Conservation (phyloP, 2,329 filamentous ascomycete species). For the Botrytis fragariae region DNA sequence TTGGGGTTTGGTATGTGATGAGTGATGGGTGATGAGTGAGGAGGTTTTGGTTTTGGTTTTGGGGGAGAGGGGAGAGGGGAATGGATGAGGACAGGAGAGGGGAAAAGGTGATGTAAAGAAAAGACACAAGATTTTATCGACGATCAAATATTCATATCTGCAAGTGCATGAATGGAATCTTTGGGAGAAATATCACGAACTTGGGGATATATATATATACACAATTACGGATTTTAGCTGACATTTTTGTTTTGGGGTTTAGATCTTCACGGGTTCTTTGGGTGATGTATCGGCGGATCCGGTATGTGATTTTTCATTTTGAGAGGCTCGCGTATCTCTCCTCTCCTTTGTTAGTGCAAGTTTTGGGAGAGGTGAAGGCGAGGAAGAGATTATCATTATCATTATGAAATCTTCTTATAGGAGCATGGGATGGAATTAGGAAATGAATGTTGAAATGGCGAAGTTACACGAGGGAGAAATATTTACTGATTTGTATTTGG, state of each 20-base stretch:
- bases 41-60: not conserved
- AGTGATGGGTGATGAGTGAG: not conserved
- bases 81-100: not conserved
- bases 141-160: not conserved
- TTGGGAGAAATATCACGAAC: rapidly evolving
- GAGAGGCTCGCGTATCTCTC: not conserved
- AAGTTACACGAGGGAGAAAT: not conserved
- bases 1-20: not conserved
- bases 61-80: not conserved
- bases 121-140: not conserved
- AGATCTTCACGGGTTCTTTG: conserved; percentile 15
- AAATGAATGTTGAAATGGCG: not conserved
- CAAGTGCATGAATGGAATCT: not conserved
- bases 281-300: conserved; percentile 14
- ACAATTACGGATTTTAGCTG: not conserved
- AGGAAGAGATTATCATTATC: not conserved
- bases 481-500: not conserved
- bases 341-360: not conserved
- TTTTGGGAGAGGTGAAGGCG: not conserved
- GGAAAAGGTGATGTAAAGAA: not conserved
- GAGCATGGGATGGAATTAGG: not conserved
- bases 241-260: not conserved
- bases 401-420: not conserved
- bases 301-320: not conserved
- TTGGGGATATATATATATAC: not conserved